phyloP scores from a whole-genome alignment of 345 rosid species.

The Diplotaxis tenuifolia region DNA sequence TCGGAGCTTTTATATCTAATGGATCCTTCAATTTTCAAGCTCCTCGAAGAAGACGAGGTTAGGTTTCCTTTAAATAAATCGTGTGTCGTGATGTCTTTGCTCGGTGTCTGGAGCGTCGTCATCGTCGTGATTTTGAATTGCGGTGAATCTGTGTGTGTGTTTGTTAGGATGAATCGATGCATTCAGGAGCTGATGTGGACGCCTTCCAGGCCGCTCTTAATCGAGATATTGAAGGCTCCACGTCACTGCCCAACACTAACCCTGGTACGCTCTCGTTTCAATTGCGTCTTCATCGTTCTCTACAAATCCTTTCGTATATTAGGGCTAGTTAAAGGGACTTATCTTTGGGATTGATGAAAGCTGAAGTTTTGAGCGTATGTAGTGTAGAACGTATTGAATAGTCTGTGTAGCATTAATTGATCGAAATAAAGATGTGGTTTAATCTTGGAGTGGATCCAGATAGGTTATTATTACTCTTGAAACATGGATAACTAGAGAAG shows the following conservation, averaged over 20 bases:
- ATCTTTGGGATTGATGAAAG: neutral
- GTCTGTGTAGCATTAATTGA: too few relatives aligned
- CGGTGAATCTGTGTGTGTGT: neutral
- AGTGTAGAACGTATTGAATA: too few relatives aligned
- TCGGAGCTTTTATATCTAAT: conserved; percentile 29
- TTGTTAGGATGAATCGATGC: conserved; percentile 56
- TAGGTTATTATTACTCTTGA: too few relatives aligned
- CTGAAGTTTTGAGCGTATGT: neutral
- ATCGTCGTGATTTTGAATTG: conserved; percentile 20
- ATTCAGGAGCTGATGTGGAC: conserved; percentile 62
- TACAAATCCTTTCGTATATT: neutral
- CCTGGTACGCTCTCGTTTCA: conserved; percentile 33
- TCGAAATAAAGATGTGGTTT: too few relatives aligned
- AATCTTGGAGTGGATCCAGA: too few relatives aligned
- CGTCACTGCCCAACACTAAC: conserved; percentile 44
- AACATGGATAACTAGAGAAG: too few relatives aligned
- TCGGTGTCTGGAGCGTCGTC: neutral
- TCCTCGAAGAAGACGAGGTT: conserved; percentile 96
- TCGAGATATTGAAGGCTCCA: conserved; percentile 81
- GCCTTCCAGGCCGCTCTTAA: conserved; percentile 93
- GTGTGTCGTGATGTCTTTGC: neutral
- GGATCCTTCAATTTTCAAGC: conserved; percentile 90
- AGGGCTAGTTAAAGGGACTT: neutral
- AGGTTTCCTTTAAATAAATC: neutral
- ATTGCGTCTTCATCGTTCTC: neutral